Conservation (phyloP, 2,329 filamentous ascomycete species). For the Nemania serpens region DNA sequence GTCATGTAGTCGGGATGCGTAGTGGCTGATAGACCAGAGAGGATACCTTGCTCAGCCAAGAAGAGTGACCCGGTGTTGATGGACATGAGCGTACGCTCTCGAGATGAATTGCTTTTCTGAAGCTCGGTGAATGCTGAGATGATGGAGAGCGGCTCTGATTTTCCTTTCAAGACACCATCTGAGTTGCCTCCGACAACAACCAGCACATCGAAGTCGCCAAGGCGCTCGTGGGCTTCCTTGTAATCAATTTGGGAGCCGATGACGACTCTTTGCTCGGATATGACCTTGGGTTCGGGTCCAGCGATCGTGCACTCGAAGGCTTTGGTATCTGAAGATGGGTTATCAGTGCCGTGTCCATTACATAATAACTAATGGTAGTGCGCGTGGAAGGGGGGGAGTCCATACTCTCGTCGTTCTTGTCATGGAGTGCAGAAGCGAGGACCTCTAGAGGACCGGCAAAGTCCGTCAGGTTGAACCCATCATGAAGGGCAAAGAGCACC, state of each 20-base stretch:
- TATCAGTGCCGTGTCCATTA: conserved; percentile 1
- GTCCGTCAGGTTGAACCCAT: conserved; percentile 64
- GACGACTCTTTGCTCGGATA: conserved; percentile 67
- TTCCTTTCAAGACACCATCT: conserved; percentile 67
- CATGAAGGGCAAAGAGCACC: conserved; percentile 64
- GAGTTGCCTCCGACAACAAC: conserved; percentile 75
- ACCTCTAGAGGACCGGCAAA: conserved; percentile 61
- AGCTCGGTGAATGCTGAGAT: conserved; percentile 79
- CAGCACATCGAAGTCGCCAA: conserved; percentile 79
- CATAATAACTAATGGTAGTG: neutral
- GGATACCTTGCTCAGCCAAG: conserved; percentile 75
- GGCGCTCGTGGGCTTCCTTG: conserved; percentile 75
- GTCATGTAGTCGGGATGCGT: conserved; percentile 82
- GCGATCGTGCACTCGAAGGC: conserved; percentile 64
- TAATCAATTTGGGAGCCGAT: conserved; percentile 76
- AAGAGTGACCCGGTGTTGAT: conserved; percentile 81
- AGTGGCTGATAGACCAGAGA: conserved; percentile 78
- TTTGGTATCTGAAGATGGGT: conserved; percentile 50
- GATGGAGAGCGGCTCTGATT: conserved; percentile 70
- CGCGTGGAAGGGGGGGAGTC: conserved; percentile 19
- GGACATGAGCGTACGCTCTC: conserved; percentile 80
- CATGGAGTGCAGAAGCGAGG: conserved; percentile 55
- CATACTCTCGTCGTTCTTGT: conserved; percentile 59
- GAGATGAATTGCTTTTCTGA: conserved; percentile 76
- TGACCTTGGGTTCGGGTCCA: conserved; percentile 56